Base-by-base conservation (phyloP, 257 asterid genomes). In the Rehmannia glutinosa region DNA sequence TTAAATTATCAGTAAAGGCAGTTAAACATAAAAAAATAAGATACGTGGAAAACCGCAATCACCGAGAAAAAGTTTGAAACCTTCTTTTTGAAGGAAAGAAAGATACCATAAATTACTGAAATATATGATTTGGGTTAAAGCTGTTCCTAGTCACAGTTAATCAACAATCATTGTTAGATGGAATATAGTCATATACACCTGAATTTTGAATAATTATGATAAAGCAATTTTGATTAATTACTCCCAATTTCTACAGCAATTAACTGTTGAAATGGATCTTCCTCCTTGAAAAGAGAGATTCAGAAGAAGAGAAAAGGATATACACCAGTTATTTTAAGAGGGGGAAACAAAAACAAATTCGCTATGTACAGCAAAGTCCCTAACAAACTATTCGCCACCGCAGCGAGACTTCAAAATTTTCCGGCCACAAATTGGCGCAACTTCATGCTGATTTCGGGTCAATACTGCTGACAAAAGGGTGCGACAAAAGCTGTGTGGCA, bases 401-500 rank as follows among this genome's bases (percentile, higher is more conserved):
- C 67, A 72, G 62, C 15, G 8, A 3, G 41, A 41, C 32, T 51
- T 5, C 70, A 53, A 56, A 73, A 35, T 66, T 27, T 13, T 45
- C 73, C 60, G 53, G 62, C 74, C 20, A 62, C 3, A 2, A 35
- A 19, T 28, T 16, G 33, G 36, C 38, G 12, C 10, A 32, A 32
- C 53, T 63, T 36, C 52, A 62, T 2, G 15, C 12, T 0, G 64
- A 77, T 41, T 62, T 66, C 80, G 24, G 58, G 1, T 64, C 71
- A 24, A 56, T 50, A 21, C 57, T 41, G 54, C 66, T 27, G 45
- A 83, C 77, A 69, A 89, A 91, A 4, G 96, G 95, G 72, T 91
- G 98, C 16, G 70, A 36, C 61, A 86, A 55, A 9, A 91, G 80
- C 67, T 83, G 84, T 20, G 83, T 72, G 0, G 94, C 89, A 24